Evolutionary conservation across 2,329 filamentous ascomycete genomes (phyloP), one percentile per base, ranked within the genome.

Genomic region (Neofusicoccum parvum): DNA sequence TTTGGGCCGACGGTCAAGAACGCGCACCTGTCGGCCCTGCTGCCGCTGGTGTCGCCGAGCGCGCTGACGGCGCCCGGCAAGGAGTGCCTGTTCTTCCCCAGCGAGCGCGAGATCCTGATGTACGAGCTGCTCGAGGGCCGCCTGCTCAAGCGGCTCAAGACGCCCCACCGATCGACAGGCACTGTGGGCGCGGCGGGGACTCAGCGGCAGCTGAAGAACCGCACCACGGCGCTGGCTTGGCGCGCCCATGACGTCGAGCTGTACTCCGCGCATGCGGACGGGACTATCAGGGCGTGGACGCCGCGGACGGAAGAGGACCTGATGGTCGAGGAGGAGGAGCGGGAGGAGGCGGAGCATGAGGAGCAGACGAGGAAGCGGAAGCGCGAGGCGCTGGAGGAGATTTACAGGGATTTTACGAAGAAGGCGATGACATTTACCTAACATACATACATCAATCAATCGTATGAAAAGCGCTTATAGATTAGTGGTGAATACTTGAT

Each of bases 1-100:
- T 98, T 97, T 73, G 93, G 93, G 0, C 91, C 94, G 0, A 84
- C 88, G 34, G 84, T 97, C 46, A 90, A 89, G 71, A 97, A 97
- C 75, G 84, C 71, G 0, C 75, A 77, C 9, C 76, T 80, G 2
- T 79, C 80, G 3, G 73, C 76, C 5, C 67, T 78, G 23, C 70
- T 78, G 69, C 77, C 82, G 68, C 58, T 84, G 68, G 63, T 85
- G 80, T 69, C 88, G 85, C 92, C 93, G 0, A 81, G 81, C 0
- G 81, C 85, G 7, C 74, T 90, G 32, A 86, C 85, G 3, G 77
- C 80, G 4, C 79, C 84, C 0, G 83, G 84, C 0, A 83, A 86
- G 41, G 89, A 94, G 67, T 78, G 91, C 3, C 80, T 97, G 0
- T 88, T 95, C 71, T 96, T 91, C 83, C 89, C 93, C 0, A 97